These are phyloP conservation scores for Osmozyma mogii DNA, from an alignment of 805 yeast genomes.

Conservation along the genomic window DNA sequence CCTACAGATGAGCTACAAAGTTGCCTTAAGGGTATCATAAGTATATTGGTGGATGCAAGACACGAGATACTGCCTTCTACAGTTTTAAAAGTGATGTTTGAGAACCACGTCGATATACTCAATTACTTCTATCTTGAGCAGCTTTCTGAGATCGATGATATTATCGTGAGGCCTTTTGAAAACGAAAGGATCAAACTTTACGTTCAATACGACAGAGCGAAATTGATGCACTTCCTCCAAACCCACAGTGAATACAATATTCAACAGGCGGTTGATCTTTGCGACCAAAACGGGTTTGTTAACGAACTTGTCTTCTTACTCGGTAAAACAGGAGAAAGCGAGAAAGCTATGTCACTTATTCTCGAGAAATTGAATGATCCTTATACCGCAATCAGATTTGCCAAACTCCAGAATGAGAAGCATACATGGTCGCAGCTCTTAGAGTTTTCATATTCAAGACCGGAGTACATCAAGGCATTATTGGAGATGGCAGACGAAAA, in stretches of 20 bases:
- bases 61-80: conserved; percentile 54
- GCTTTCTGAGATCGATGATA: conserved; percentile 49
- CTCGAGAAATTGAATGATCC: conserved; percentile 76
- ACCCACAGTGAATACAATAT: conserved; percentile 57
- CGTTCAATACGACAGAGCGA: conserved; percentile 49
- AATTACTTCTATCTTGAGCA: conserved; percentile 60
- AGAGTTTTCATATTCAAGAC: conserved; percentile 60
- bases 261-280: conserved; percentile 58
- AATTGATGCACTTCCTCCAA: conserved; percentile 55
- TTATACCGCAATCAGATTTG: conserved; percentile 71
- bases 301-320: conserved; percentile 76
- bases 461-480: conserved; percentile 68
- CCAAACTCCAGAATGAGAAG: conserved; percentile 53
- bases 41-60: conserved; percentile 52
- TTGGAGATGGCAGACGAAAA: conserved; percentile 60
- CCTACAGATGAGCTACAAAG: conserved; percentile 35
- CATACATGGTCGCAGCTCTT: conserved; percentile 79
- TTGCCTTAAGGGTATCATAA: conserved; percentile 37
- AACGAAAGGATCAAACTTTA: conserved; percentile 59
- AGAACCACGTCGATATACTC: conserved; percentile 38
- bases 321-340: conserved; percentile 75
- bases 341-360: conserved; percentile 67
- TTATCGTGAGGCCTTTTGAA: conserved; percentile 49
- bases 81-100: conserved; percentile 41
- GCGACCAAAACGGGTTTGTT: conserved; percentile 44